These are phyloP conservation scores for Prinsepia uniflora DNA, from an alignment of 306 rosid genomes.

Conservation along the genomic window DNA sequence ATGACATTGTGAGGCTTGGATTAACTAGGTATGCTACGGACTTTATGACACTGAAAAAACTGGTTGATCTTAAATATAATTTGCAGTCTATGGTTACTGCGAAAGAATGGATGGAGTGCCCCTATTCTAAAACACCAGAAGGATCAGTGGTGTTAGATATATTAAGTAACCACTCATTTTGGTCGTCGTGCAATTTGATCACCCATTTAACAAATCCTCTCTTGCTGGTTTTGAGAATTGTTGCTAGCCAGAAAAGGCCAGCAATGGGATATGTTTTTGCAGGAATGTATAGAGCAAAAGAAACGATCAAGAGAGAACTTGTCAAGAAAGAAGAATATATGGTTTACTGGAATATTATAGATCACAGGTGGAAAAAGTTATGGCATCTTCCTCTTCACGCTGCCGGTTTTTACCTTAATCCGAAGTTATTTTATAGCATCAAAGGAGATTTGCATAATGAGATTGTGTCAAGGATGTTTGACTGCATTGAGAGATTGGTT, in stretches of 20 bases:
- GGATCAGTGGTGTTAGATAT: conserved; percentile 56
- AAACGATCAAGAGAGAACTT: conserved; percentile 61
- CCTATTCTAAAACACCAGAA: conserved; percentile 50
- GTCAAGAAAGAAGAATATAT: conserved; percentile 59
- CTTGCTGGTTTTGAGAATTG: conserved; percentile 46
- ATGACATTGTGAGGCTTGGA: conserved; percentile 60
- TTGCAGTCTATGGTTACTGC: conserved; percentile 76
- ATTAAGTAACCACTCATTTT: conserved; percentile 52
- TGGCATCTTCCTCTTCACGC: conserved; percentile 66
- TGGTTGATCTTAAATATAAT: conserved; percentile 64
- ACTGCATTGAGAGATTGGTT: conserved; percentile 71
- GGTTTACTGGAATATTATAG: conserved; percentile 71
- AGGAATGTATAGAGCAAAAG: conserved; percentile 67
- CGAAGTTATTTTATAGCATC: conserved; percentile 62
- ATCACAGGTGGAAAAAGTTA: conserved; percentile 60
- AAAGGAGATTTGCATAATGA: conserved; percentile 49
- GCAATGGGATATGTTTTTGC: conserved; percentile 67
- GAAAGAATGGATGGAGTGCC: conserved; percentile 69
- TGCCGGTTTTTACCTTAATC: conserved; percentile 76
- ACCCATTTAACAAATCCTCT: conserved; percentile 55
- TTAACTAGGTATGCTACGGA: conserved; percentile 44
- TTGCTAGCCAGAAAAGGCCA: conserved; percentile 59
- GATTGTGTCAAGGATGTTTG: conserved; percentile 61
- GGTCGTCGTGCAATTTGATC: conserved; percentile 62
- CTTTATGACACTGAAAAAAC: conserved; percentile 62